phyloP scores from a whole-genome alignment of 495 filamentous ascomycete species.

The Hyaloscypha finlandica region DNA sequence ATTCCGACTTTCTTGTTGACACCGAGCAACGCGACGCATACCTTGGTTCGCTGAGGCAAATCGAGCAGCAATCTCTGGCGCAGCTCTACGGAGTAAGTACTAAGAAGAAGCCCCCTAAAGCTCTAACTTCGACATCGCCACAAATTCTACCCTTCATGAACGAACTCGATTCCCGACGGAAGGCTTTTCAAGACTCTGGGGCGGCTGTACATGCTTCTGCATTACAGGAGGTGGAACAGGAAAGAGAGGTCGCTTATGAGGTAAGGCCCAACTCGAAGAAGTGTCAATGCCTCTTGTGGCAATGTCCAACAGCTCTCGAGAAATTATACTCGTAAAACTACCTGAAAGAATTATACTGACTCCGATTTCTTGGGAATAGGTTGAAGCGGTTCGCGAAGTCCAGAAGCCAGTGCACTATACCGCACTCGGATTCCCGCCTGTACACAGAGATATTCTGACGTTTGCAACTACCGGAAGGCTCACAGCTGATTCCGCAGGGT shows the following conservation, averaged over 20 bases:
- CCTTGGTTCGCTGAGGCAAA: slow-evolving; percentile 40
- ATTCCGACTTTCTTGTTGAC: slow-evolving; percentile 34
- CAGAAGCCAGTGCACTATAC: slow-evolving; percentile 38
- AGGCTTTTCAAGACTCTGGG: slow-evolving; percentile 33
- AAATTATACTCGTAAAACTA: no score
- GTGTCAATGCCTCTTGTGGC: no score
- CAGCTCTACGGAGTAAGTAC: slow-evolving; percentile 44
- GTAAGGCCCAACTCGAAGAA: no score
- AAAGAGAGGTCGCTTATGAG: slow-evolving; percentile 44
- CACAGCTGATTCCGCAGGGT: slow-evolving; percentile 26
- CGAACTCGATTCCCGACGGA: slow-evolving; percentile 32
- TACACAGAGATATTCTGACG: slow-evolving; percentile 39
- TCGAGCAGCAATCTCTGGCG: slow-evolving; percentile 48
- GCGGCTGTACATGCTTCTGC: slow-evolving; percentile 39
- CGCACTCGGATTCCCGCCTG: slow-evolving; percentile 35
- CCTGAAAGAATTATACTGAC: no score
- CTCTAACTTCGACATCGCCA: slow-evolving; percentile 13
- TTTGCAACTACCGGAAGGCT: slow-evolving; percentile 45
- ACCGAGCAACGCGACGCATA: slow-evolving; percentile 36
- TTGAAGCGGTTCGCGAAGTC: slow-evolving; percentile 42
- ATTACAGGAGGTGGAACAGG: slow-evolving; percentile 49
- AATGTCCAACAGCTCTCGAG: no score
- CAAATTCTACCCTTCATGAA: slow-evolving; percentile 32
- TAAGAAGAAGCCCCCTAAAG: slow-evolving; percentile 12
- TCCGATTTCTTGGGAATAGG: neutral